Evolutionary conservation across 1,139 yeast species (phyloP).

Genomic region (Keqinozyma sinolaborantium): DNA sequence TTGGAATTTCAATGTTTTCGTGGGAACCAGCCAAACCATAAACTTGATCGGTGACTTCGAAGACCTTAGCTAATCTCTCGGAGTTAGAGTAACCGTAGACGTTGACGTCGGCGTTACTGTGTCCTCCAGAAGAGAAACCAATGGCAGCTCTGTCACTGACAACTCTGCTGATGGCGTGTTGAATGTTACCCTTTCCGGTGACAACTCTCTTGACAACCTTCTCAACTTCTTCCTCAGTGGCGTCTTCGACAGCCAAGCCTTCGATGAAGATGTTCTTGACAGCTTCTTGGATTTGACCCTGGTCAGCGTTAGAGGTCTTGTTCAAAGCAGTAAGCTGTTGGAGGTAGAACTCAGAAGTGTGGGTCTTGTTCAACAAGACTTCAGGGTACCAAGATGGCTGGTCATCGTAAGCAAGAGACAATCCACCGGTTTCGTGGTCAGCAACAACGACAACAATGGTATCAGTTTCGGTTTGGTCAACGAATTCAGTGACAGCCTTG

Average conservation of each 20-base stretch:
- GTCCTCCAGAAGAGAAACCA: slow-evolving; percentile 92
- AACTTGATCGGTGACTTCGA: slow-evolving; percentile 27
- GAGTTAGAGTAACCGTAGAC: slow-evolving; percentile 71
- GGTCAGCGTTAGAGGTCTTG: slow-evolving; percentile 21
- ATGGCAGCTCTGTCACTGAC: slow-evolving; percentile 69
- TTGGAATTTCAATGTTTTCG: slow-evolving; percentile 78
- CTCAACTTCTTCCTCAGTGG: slow-evolving; percentile 46
- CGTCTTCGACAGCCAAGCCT: slow-evolving; percentile 60
- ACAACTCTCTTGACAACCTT: slow-evolving; percentile 18
- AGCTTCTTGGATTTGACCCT: slow-evolving; percentile 33
- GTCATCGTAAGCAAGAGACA: slow-evolving; percentile 68
- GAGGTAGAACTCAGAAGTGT: slow-evolving; percentile 68
- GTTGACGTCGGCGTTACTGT: slow-evolving; percentile 86
- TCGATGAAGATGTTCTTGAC: slow-evolving; percentile 47
- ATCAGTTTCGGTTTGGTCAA: slow-evolving; percentile 60
- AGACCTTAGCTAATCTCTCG: slow-evolving; percentile 29
- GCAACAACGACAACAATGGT: slow-evolving; percentile 76
- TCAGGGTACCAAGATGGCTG: slow-evolving; percentile 70
- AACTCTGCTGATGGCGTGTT: slow-evolving; percentile 45
- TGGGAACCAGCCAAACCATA: slow-evolving; percentile 64
- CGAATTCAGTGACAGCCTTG: slow-evolving; percentile 63
- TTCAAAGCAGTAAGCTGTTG: slow-evolving; percentile 18
- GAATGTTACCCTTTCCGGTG: slow-evolving; percentile 13
- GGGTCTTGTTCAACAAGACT: slow-evolving; percentile 61
- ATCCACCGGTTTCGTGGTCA: slow-evolving; percentile 92